These are phyloP conservation scores for Magnusiomyces suaveolens DNA, from an alignment of 1,139 yeast species.

Conservation along the genomic window DNA sequence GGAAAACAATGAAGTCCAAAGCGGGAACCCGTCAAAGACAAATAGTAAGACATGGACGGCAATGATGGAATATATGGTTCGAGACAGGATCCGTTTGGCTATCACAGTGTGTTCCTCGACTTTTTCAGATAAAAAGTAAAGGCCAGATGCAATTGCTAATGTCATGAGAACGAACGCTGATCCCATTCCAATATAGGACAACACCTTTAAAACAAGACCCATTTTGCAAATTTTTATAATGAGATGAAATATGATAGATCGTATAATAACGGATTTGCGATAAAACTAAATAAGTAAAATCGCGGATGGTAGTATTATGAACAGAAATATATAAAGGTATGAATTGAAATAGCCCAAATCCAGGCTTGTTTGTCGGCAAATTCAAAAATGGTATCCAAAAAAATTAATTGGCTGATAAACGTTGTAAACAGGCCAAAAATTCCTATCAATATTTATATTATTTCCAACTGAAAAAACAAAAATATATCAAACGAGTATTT, in stretches of 20 bases:
- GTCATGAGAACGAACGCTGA: slow-evolving; percentile 69
- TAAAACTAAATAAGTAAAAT: no score
- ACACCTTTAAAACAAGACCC: slow-evolving; percentile 25
- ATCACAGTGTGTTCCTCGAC: slow-evolving; percentile 91
- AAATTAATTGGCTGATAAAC: no score
- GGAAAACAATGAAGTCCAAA: slow-evolving; percentile 54
- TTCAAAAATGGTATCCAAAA: no score
- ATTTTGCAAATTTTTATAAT: neutral
- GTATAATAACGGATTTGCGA: no score
- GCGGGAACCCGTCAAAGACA: slow-evolving; percentile 71
- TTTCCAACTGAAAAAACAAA: no score
- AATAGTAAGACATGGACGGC: slow-evolving; percentile 45
- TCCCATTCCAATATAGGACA: slow-evolving; percentile 61
- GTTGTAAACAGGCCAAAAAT: no score
- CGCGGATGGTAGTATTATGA: no score
- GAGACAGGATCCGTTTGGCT: slow-evolving; percentile 58
- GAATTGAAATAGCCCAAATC: no score
- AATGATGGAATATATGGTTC: slow-evolving; percentile 53
- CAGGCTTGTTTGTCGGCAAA: no score
- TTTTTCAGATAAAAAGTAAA: slow-evolving; percentile 80
- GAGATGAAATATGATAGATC: neutral
- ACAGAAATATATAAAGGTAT: no score
- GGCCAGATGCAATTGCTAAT: slow-evolving; percentile 68
- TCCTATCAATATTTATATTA: no score
- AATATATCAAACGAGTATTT: no score